Evolutionary conservation across 192 early-diverging fungal species (phyloP).

Genomic region (Haplosporangium gracile): DNA sequence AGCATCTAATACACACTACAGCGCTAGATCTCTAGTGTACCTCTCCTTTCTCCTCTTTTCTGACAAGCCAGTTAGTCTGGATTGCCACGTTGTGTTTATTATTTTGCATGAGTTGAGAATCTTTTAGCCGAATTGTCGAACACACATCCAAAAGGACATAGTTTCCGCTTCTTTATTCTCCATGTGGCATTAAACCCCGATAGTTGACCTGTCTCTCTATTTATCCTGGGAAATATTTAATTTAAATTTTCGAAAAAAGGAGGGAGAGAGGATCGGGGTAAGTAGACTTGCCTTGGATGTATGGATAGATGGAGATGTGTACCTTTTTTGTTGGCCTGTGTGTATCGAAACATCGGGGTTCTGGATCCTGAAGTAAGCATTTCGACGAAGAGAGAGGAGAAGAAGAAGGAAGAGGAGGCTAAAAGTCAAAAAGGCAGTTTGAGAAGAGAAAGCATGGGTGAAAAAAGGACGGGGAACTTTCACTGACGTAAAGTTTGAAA

Average conservation of each 20-base stretch:
- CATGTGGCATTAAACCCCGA: no score
- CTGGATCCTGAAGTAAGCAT: background rate
- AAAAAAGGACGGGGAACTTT: background rate
- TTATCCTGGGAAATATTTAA: no score
- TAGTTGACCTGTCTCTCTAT: no score
- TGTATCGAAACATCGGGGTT: conserved; percentile 3
- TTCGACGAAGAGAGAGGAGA: background rate
- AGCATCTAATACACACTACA: no score
- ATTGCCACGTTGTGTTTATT: background rate
- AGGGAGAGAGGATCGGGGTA: no score
- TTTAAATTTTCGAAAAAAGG: no score
- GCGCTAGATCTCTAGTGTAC: no score
- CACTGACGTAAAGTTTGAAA: background rate
- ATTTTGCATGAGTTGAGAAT: background rate
- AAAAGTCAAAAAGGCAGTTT: conserved; percentile 8
- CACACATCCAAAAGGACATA: background rate
- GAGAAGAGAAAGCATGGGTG: background rate
- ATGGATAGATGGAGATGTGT: no score
- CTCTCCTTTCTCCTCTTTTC: background rate
- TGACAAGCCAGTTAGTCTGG: background rate
- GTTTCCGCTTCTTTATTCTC: background rate
- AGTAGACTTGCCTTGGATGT: no score
- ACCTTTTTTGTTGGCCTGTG: background rate
- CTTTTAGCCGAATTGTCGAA: conserved; percentile 1
- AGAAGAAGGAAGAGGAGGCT: background rate